phyloP scores from a whole-genome alignment of 2,329 filamentous ascomycete genomes.

The Botryotinia narcissicola region DNA sequence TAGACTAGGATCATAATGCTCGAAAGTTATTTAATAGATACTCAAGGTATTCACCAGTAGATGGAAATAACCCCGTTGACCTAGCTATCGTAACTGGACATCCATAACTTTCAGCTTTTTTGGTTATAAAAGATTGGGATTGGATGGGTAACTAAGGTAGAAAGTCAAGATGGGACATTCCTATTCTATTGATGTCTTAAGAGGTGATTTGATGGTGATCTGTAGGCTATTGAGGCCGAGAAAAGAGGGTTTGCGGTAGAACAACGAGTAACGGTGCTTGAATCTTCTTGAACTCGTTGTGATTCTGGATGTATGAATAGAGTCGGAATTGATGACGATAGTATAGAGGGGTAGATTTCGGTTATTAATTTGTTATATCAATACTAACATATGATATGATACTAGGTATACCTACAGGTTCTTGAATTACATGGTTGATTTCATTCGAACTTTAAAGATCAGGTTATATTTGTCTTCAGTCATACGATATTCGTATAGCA shows the following conservation, averaged over 20 bases:
- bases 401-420: not conserved
- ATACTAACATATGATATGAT: not conserved
- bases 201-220: not conserved
- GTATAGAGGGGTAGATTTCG: not conserved
- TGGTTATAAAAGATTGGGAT: not conserved
- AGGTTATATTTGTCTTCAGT: not conserved
- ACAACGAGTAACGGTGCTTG: not conserved
- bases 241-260: not conserved
- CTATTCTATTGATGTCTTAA: not conserved
- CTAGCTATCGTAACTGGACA: not conserved
- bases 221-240: not conserved
- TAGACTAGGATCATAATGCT: not conserved
- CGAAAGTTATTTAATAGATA: not conserved
- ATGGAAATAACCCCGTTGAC: not conserved
- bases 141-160: not conserved
- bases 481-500: not conserved
- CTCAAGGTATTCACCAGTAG: not conserved
- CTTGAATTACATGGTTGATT: not conserved
- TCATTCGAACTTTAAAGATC: not conserved
- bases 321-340: accelerated
- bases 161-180: not conserved
- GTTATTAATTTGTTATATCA: not conserved
- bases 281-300: not conserved
- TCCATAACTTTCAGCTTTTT: not conserved
- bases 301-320: not conserved